Base-by-base conservation (phyloP, 495 filamentous ascomycete species). In the Penicillium simplicissimum region DNA sequence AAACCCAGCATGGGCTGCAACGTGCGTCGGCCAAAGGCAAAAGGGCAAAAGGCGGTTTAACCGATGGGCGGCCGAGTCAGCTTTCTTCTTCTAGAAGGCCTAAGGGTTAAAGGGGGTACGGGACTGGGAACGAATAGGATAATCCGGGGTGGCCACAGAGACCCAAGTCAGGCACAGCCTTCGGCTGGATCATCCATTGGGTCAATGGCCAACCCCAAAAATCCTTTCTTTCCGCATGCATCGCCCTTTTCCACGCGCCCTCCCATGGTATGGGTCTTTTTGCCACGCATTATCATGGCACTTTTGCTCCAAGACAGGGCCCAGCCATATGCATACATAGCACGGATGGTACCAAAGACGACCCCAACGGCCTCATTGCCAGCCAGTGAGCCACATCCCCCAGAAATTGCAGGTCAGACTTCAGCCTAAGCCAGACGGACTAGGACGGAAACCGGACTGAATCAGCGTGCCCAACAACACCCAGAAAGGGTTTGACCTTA, bases 31-130 rank as follows among this genome's bases (percentile, higher is more conserved):
- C 31, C 10, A 58, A 58, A 43, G 43, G 25, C 19, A 48, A 49
- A 36, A 58, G 28, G 56, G 45, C 31, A 49, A 36, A 58, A 37
- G 56, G 45, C 31, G 35, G 21, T 37, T 37, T 36, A 49, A 63
- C 53, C 55, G 43, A 52, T 52, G 49, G 55, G 40, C 52, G 62
- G 62, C 37, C 51, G 43, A 40, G 59, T 49, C 42, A 45, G 28
- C 17, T 52, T 69, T 69, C n/a, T n/a, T n/a, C n/a, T n/a, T n/a
- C 67, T 67, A 67, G 67, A 69, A 67, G 67, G 59, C 43, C 52
- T 58, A 19, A 42, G 42, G 31, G 38, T 14, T 19, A 17, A 31
- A 13, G 45, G 21, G 10, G 8, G 4, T 4, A 31, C 6, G 28
- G 28, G 28, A 31, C 28, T 31, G 23, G 10, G 21, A 28, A 15